phyloP scores from a whole-genome alignment of 176 grass and related monocot species.

The Zizania latifolia region DNA sequence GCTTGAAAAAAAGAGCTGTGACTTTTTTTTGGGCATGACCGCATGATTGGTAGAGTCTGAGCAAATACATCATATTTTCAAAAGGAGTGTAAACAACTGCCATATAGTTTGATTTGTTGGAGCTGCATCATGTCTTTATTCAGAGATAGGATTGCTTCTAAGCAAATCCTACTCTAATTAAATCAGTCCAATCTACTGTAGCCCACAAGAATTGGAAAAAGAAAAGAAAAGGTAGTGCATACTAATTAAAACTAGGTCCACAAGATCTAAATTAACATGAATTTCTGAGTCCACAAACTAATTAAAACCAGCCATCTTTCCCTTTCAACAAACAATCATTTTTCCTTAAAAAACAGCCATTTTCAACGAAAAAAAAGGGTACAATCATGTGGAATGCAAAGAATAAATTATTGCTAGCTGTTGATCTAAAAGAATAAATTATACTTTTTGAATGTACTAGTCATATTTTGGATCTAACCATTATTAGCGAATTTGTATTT shows the following conservation, averaged over 20 bases:
- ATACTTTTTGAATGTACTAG: no score
- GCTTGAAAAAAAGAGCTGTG: not conserved
- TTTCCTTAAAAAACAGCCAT: no score
- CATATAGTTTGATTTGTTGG: constrained; percentile 8
- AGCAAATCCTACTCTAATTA: constrained; percentile 19
- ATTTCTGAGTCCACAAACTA: not conserved
- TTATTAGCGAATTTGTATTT: no score
- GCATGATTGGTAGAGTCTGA: not conserved
- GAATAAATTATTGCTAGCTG: not conserved
- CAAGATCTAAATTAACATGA: not conserved
- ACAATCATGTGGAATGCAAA: no score
- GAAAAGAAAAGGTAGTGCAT: not conserved
- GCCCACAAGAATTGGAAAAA: not conserved
- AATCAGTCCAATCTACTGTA: not conserved
- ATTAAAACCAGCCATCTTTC: not conserved
- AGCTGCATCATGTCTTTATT: not conserved
- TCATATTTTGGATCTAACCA: no score
- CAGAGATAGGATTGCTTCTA: constrained; percentile 7
- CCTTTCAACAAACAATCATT: no score
- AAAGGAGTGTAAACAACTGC: not conserved
- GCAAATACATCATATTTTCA: not conserved
- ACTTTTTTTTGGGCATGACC: not conserved
- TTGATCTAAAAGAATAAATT: no score
- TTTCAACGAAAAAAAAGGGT: not conserved
- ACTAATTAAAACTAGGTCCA: not conserved